Evolutionary conservation across 2,329 filamentous ascomycete genomes (phyloP).

Genomic region (Fusarium kyushuense): DNA sequence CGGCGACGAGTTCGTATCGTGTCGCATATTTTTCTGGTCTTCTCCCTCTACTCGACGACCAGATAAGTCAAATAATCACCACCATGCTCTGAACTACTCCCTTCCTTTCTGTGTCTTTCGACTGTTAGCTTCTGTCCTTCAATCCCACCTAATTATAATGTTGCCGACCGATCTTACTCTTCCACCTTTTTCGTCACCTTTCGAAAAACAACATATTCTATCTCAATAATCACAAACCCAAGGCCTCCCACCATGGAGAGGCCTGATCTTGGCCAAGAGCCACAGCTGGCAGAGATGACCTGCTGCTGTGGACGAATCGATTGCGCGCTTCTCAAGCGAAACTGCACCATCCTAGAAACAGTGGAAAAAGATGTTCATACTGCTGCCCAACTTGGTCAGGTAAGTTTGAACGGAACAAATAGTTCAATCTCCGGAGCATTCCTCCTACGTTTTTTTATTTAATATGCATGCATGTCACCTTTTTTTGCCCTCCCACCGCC

Average conservation of each 20-base stretch:
- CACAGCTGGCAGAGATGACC: constrained; percentile 56
- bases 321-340: constrained; percentile 85
- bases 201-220: constrained; percentile 17
- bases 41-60: background rate
- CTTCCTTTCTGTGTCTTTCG: background rate
- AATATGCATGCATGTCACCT: constrained; percentile 4
- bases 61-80: background rate
- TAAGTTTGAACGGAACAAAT: constrained; percentile 64
- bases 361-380: constrained; percentile 89
- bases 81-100: constrained; percentile 28
- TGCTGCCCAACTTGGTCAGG: constrained; percentile 91
- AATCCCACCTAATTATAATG: constrained; percentile 38
- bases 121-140: background rate
- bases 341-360: constrained; percentile 79
- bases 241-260: constrained; percentile 45
- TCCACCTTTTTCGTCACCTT: constrained; percentile 12
- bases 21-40: background rate
- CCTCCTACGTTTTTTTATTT: constrained; percentile 22
- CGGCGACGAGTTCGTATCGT: constrained; percentile 11
- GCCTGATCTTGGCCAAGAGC: constrained; percentile 42
- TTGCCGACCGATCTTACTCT: constrained; percentile 30
- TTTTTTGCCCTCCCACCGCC: constrained; percentile 22
- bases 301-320: constrained; percentile 90
- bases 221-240: constrained; percentile 30
- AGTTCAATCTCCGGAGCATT: constrained; percentile 41